Conservation (phyloP, 352 stramenopile species). For the Globisporangium middletonii region DNA sequence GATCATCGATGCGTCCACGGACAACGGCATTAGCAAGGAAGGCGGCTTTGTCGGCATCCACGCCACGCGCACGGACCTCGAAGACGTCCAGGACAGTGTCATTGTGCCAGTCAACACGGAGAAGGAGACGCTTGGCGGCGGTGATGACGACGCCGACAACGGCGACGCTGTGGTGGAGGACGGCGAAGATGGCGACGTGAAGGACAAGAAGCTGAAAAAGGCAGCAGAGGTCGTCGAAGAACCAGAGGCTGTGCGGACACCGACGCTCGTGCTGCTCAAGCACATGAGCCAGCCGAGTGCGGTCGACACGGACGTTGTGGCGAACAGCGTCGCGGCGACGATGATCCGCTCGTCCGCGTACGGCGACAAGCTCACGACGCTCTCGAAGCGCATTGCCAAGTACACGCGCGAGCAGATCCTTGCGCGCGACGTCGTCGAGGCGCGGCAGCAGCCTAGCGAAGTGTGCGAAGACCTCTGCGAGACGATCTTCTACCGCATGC, state of each 20-base stretch:
- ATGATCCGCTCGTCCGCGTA: slow-evolving; percentile 26
- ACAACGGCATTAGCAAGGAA: slow-evolving; percentile 78
- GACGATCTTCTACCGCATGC: slow-evolving; percentile 95
- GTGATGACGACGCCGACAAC: slow-evolving; percentile 14
- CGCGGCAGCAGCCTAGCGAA: slow-evolving; percentile 63
- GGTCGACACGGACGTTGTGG: not conserved
- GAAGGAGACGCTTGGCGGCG: slow-evolving; percentile 7
- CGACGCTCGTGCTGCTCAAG: slow-evolving; percentile 8
- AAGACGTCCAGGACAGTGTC: slow-evolving; percentile 38
- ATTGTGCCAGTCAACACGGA: slow-evolving; percentile 29
- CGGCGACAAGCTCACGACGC: slow-evolving; percentile 38
- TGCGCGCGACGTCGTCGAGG: slow-evolving; percentile 41
- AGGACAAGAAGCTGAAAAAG: slow-evolving; percentile 10
- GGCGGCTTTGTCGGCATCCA: slow-evolving; percentile 72
- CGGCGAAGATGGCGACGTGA: not conserved
- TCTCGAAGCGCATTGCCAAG: slow-evolving; percentile 71
- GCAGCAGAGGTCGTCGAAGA: not conserved
- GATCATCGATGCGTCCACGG: slow-evolving; percentile 85
- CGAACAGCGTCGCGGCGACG: not conserved
- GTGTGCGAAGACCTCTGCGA: slow-evolving; percentile 88
- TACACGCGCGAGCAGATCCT: slow-evolving; percentile 72
- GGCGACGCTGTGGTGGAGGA: slow-evolving; percentile 5
- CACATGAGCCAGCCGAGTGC: slow-evolving; percentile 6
- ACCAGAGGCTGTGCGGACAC: slow-evolving; percentile 5
- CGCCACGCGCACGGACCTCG: slow-evolving; percentile 60